Evolutionary conservation across 805 yeast genomes (phyloP), one percentile per base, ranked within the genome.

Genomic region (Ogataea haglerorum): DNA sequence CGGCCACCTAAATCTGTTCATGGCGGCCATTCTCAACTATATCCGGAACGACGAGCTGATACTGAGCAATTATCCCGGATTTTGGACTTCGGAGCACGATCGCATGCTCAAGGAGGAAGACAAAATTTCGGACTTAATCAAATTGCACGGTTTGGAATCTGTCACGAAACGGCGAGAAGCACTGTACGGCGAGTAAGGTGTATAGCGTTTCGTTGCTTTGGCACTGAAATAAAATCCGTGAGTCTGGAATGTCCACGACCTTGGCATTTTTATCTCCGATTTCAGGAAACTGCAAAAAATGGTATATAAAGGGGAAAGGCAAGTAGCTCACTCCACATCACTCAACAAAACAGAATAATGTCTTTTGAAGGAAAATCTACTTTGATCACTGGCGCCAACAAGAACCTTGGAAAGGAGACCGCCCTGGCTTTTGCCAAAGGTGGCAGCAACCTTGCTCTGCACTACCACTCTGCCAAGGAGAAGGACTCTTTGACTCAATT

Each of bases 351-450:
- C 10, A 13, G 15, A 12, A 25, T 34, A 28, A 49, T 49, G 53
- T 49, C 53, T n/a, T 37, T 45, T 67, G 67, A 45, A 46, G 81
- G 78, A 38, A 74, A 78, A 56, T 66, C 70, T 36, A 79, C 75
- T 8, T 36, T 78, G 25, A 70, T 79, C 55, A 70, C 83, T 16
- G 85, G 85, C 34, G 84, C 82, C 26, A 73, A 72, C 49, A 79
- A 78, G 67, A 78, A 78, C 57, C 66, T 80, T 40, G 85, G 85
- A 26, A 75, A 64, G 13, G 60, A 61, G 39, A 73, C 79, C 18
- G 76, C 79, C 10, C 54, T 53, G 13, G 81, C 76, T 37, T 65
- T 81, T 30, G 85, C 85, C 6, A 61, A 63, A 27, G 64, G 68
- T 25, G 84, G 84, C 17, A 69, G 75, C 16, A 68, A 75, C 52